phyloP scores from a whole-genome alignment of 192 early-diverging fungal genomes.

The Dissophora globulifera region DNA sequence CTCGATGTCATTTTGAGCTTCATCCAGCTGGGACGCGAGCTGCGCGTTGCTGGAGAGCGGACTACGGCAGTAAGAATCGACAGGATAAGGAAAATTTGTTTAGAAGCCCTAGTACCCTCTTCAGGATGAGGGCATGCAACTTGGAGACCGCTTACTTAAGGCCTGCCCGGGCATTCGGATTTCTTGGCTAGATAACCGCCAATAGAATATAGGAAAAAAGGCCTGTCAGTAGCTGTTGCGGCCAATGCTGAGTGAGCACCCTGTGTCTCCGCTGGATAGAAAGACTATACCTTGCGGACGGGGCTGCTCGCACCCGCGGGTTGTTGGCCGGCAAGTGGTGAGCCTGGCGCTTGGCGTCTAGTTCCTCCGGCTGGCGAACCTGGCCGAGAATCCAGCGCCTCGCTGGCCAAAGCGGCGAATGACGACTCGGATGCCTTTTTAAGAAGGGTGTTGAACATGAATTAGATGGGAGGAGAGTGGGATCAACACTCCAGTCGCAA shows the following conservation, averaged over 20 bases:
- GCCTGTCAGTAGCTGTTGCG: not conserved
- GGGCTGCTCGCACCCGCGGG: slow-evolving; percentile 14
- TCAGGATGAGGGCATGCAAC: too few species aligned
- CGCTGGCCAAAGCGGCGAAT: slow-evolving; percentile 48
- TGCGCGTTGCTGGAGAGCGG: slow-evolving; percentile 48
- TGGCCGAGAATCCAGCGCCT: slow-evolving; percentile 47
- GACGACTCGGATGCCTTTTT: slow-evolving; percentile 54
- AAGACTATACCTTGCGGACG: slow-evolving; percentile 46
- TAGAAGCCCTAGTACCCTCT: not conserved
- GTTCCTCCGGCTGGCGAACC: slow-evolving; percentile 34
- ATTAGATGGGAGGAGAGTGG: not conserved
- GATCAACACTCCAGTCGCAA: too few species aligned
- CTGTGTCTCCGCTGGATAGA: too few species aligned
- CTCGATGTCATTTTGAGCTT: slow-evolving; percentile 42
- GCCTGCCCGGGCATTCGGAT: slow-evolving; percentile 9
- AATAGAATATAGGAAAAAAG: not conserved
- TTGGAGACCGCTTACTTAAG: slow-evolving; percentile 3
- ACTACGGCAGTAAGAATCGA: too few species aligned
- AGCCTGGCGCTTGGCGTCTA: slow-evolving; percentile 32
- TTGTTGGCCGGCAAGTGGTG: slow-evolving; percentile 26
- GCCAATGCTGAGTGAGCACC: not conserved
- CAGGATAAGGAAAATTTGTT: too few species aligned
- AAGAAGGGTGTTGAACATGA: slow-evolving; percentile 54
- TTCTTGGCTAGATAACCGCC: slow-evolving; percentile 18
- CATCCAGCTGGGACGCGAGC: slow-evolving; percentile 38